Conservation (phyloP, 225 moss, liverwort and hornwort genomes). For the Sphagnum tenellum region DNA sequence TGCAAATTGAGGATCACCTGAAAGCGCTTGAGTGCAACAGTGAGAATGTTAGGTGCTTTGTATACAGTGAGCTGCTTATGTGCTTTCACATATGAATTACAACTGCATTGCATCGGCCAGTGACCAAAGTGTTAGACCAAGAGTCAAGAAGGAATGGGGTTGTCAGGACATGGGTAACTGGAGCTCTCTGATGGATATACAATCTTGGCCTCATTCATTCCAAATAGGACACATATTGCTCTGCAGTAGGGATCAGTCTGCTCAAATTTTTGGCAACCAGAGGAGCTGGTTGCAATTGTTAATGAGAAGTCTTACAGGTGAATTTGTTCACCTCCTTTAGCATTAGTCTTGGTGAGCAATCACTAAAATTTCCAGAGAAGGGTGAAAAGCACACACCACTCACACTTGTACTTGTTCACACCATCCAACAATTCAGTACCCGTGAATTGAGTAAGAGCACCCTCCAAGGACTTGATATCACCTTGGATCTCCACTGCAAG, state of each 20-base stretch:
- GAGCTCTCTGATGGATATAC: neutral
- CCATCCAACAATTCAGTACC: constrained; percentile 81
- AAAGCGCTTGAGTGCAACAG: constrained; percentile 81
- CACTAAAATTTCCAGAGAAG: neutral
- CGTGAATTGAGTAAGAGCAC: constrained; percentile 81
- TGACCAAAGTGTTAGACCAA: neutral
- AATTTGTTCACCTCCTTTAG: too few species aligned
- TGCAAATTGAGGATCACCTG: constrained; percentile 33
- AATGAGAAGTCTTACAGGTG: too few species aligned
- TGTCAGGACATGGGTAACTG: too few species aligned
- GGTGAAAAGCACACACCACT: constrained; percentile 49
- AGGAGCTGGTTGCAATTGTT: too few species aligned
- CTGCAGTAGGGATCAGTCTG: too few species aligned
- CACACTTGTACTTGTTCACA: constrained; percentile 97
- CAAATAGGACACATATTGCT: too few species aligned
- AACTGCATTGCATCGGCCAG: constrained; percentile 28
- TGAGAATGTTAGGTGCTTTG: constrained; percentile 85
- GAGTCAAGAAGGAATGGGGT: too few species aligned
- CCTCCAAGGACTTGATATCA: constrained; percentile 74
- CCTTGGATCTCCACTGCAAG: constrained; percentile 98
- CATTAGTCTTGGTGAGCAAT: neutral
- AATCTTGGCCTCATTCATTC: too few species aligned
- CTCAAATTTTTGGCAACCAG: too few species aligned
- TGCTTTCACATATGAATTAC: constrained; percentile 78
- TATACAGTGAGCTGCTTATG: constrained; percentile 81